Evolutionary conservation across 345 rosid genomes (phyloP).

Genomic region (Abelmoschus esculentus): DNA sequence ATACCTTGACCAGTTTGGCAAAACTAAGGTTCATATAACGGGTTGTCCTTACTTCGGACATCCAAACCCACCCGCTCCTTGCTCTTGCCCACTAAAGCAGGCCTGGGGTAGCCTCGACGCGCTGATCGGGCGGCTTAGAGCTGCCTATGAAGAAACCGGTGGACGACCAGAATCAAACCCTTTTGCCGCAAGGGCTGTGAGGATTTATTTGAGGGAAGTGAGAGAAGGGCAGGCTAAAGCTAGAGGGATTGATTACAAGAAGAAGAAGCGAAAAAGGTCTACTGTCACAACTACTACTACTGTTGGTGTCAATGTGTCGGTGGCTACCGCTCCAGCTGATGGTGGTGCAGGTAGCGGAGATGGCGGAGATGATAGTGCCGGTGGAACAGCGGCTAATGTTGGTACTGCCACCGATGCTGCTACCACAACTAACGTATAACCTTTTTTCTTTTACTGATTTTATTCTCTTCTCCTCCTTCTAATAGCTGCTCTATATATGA

Average conservation of each 20-base stretch:
- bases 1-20: constrained; percentile 64
- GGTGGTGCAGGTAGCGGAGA: too few species aligned
- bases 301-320: too few species aligned
- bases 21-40: constrained; percentile 54
- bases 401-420: too few species aligned
- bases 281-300: too few species aligned
- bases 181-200: constrained; percentile 55
- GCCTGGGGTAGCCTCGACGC: constrained; percentile 82
- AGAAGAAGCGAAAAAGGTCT: constrained; percentile 50
- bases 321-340: too few species aligned
- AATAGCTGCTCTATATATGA: too few species aligned
- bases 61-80: constrained; percentile 55
- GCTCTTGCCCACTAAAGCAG: constrained; percentile 57
- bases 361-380: too few species aligned
- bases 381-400: too few species aligned
- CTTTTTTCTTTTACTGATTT: too few species aligned
- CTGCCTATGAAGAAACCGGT: constrained; percentile 63
- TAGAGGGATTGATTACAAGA: constrained; percentile 58
- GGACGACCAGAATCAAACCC: constrained; percentile 57
- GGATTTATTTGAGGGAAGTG: constrained; percentile 62
- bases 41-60: constrained; percentile 55
- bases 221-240: constrained; percentile 66
- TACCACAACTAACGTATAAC: too few species aligned
- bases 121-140: constrained; percentile 66
- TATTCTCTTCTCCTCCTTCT: too few species aligned